Evolutionary conservation across 768 basidiomycete species (phyloP).

Genomic region (Lactifluus pinguis): DNA sequence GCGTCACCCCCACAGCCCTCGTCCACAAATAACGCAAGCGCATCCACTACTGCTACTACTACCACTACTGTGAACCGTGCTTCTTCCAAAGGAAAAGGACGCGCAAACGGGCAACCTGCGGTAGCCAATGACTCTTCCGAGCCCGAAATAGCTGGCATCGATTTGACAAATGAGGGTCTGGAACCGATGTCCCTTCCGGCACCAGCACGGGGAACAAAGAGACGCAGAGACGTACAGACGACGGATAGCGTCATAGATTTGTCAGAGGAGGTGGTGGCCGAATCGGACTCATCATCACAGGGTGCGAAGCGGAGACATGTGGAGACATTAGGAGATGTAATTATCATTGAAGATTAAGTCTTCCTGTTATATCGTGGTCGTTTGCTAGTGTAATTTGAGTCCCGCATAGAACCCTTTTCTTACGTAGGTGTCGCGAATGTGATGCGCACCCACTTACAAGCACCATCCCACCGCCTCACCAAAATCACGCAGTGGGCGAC

Average conservation of each 20-base stretch:
- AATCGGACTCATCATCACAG: slow-evolving; percentile 6
- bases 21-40: not conserved
- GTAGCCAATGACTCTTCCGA: not conserved
- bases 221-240: slow-evolving; percentile 1
- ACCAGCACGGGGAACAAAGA: slow-evolving; percentile 16
- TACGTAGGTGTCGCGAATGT: not conserved
- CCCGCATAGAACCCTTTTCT: not conserved
- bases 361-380: not conserved
- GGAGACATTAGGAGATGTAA: slow-evolving; percentile 14
- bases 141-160: slow-evolving; percentile 3
- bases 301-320: slow-evolving; percentile 17
- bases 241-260: slow-evolving; percentile 12
- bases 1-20: not conserved
- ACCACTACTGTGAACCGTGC: not conserved
- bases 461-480: slow-evolving; percentile 61
- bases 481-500: slow-evolving; percentile 54
- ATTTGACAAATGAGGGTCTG: slow-evolving; percentile 12
- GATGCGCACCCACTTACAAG: slow-evolving; percentile 26
- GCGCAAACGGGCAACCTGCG: not conserved
- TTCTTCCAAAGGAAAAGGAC: slow-evolving; percentile 17
- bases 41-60: not conserved
- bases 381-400: not conserved
- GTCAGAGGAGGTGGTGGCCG: slow-evolving; percentile 13
- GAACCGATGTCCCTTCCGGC: not conserved
- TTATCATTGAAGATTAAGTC: slow-evolving; percentile 19